These are phyloP conservation scores for Pelargonium cotyledonis DNA, from an alignment of 441 rosid genomes.

Conservation along the genomic window DNA sequence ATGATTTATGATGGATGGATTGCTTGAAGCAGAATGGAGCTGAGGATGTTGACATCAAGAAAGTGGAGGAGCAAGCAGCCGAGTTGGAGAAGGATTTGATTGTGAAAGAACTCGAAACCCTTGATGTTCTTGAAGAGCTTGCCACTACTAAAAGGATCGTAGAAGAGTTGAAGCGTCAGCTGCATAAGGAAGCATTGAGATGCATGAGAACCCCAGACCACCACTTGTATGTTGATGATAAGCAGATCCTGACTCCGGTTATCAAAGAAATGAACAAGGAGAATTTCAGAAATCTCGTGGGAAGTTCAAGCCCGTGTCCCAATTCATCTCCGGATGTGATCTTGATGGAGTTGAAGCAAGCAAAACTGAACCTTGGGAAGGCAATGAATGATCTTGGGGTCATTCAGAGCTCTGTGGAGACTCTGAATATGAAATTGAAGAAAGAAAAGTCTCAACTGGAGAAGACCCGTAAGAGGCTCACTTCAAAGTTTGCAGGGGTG, in stretches of 20 bases:
- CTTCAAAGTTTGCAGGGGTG: constrained; percentile 49
- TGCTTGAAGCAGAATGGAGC: constrained; percentile 32
- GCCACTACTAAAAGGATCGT: constrained; percentile 77
- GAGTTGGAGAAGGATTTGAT: constrained; percentile 84
- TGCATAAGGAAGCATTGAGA: constrained; percentile 74
- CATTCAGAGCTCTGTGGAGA: constrained; percentile 74
- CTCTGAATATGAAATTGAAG: constrained; percentile 68
- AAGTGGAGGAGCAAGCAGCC: constrained; percentile 78
- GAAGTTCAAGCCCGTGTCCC: constrained; percentile 38
- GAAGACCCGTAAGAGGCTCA: constrained; percentile 56
- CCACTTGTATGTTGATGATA: constrained; percentile 27
- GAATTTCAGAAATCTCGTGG: constrained; percentile 26
- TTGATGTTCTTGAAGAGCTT: constrained; percentile 85
- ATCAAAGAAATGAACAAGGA: constrained; percentile 61
- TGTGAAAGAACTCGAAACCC: constrained; percentile 83
- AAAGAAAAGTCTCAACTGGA: constrained; percentile 58
- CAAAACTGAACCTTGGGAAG: constrained; percentile 68
- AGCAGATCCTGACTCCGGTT: constrained; percentile 31
- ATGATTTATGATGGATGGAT: not conserved
- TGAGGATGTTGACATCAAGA: constrained; percentile 72
- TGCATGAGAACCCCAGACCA: constrained; percentile 37
- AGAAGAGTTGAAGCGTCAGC: constrained; percentile 75
- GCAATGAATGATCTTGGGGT: constrained; percentile 68
- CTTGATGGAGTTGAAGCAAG: constrained; percentile 78
- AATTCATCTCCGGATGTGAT: constrained; percentile 65